A percentile compares a stretch with the other conserved stretches of the same genome.
Conservation (phyloP, 352 stramenopile species). For the Phytophthora chlamydospora region DNA sequence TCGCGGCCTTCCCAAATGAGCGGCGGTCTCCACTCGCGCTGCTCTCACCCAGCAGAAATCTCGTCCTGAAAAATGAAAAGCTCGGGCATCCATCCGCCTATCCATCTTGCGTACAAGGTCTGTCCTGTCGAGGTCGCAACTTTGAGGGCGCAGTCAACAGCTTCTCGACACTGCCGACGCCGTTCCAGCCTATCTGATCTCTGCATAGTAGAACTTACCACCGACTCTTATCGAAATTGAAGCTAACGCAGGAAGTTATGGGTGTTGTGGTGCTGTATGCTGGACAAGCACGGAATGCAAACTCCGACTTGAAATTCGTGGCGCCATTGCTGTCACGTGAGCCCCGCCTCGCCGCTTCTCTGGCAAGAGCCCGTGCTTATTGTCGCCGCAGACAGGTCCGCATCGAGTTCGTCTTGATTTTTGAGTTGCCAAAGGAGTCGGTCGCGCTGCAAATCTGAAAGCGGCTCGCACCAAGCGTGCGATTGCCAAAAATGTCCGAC, state of each 20-base stretch:
- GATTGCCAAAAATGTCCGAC: conserved; percentile 31
- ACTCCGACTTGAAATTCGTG: not conserved
- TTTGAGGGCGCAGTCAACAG: too few species aligned
- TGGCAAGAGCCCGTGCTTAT: conserved; percentile 12
- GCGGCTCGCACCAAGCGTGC: conserved; percentile 18
- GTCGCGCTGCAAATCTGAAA: conserved; percentile 28
- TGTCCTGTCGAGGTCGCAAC: too few species aligned
- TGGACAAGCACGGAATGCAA: too few species aligned
- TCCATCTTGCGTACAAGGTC: too few species aligned
- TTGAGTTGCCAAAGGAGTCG: conserved; percentile 11
- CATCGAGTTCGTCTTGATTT: conserved; percentile 15
- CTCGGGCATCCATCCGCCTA: too few species aligned
- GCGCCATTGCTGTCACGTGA: not conserved
- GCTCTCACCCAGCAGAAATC: too few species aligned
- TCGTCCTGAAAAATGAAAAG: too few species aligned
- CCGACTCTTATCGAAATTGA: not conserved
- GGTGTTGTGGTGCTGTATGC: too few species aligned
- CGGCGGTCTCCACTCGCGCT: too few species aligned
- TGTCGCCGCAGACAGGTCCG: conserved; percentile 19
- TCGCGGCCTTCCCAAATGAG: too few species aligned
- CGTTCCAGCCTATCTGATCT: too few species aligned
- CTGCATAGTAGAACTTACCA: not conserved
- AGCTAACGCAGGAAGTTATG: not conserved
- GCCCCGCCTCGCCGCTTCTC: conserved; percentile 12
- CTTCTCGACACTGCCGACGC: too few species aligned